Base-by-base conservation (phyloP, 805 yeast genomes). In the Brettanomyces naardenensis region DNA sequence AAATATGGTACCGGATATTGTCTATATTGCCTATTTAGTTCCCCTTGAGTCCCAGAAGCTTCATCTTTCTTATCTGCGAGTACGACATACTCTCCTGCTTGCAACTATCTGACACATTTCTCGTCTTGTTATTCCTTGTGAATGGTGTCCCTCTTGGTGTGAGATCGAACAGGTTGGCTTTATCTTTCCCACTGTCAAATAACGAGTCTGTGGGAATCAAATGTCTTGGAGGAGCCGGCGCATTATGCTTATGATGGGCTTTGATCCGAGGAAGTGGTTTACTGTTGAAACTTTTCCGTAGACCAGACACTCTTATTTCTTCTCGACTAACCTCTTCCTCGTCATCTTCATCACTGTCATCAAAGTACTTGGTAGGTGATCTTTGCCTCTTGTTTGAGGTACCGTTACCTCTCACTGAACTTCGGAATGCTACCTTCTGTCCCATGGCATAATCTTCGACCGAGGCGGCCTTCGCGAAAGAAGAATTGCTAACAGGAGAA, bases 211-310 rank as follows among this genome's bases (percentile, higher is more conserved):
- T 39, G 6, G 54, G 53, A 20, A 49, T 35, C 1, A 40, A 40
- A 36, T 56, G 61, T 13, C 45, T 44, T 15, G 59, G 60, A 6
- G 58, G 56, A 10, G 41, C 41, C 4, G 57, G 57, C n/a, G 58
- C 51, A 3, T 39, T 28, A 19, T 36, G 28, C 18, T 28, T 29
- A 27, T 26, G 15, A 7, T 33, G 31, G 19, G 34, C 19, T 11
- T 23, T 19, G 26, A 37, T 22, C n/a, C 19, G 26, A 13, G 42
- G 47, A 17, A 45, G 32, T 6, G 41, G 40, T 27, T 35, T 44
- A 5, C 27, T 31, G 6, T 28, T 37, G 32, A 38, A 44, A 26
- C 49, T 45, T 25, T 22, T 20, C 26, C 37, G 22, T 31, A 37
- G 33, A 13, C 13, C 21, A 2, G 14, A 19, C 26, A 34, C 9